These are phyloP conservation scores for Aegilops sharonensis DNA, from an alignment of 176 grass and related monocot genomes.

Conservation along the genomic window DNA sequence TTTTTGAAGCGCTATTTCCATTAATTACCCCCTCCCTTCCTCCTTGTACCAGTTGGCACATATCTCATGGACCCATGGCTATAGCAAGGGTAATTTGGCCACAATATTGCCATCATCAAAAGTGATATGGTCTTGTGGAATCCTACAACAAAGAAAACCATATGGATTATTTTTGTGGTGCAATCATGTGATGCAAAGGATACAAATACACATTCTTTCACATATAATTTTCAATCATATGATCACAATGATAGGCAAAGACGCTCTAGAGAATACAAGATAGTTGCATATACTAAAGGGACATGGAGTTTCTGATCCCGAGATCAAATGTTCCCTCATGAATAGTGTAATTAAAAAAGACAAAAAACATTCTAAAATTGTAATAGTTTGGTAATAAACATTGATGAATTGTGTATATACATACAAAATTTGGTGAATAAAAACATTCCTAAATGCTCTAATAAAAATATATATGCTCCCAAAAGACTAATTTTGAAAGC, in stretches of 20 bases:
- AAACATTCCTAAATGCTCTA: too few species aligned
- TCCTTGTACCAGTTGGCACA: neutral
- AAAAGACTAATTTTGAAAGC: too few species aligned
- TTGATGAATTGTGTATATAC: too few species aligned
- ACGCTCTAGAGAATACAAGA: neutral
- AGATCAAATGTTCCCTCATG: too few species aligned
- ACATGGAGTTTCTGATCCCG: too few species aligned
- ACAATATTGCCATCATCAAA: neutral
- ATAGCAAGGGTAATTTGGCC: neutral
- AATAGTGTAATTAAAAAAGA: too few species aligned
- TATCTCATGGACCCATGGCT: neutral
- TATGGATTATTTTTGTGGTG: neutral
- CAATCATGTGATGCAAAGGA: neutral
- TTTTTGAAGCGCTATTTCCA: neutral
- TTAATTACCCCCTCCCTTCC: neutral
- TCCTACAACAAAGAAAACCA: too few species aligned
- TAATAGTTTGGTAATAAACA: too few species aligned
- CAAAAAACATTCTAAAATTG: too few species aligned
- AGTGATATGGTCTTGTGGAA: too few species aligned
- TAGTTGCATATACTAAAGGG: neutral
- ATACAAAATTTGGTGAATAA: too few species aligned
- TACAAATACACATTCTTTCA: neutral
- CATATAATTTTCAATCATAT: neutral
- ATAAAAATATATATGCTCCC: too few species aligned
- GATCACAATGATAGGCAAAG: neutral